phyloP scores from a whole-genome alignment of 2,329 filamentous ascomycete species.

The Achaetomium macrosporum region DNA sequence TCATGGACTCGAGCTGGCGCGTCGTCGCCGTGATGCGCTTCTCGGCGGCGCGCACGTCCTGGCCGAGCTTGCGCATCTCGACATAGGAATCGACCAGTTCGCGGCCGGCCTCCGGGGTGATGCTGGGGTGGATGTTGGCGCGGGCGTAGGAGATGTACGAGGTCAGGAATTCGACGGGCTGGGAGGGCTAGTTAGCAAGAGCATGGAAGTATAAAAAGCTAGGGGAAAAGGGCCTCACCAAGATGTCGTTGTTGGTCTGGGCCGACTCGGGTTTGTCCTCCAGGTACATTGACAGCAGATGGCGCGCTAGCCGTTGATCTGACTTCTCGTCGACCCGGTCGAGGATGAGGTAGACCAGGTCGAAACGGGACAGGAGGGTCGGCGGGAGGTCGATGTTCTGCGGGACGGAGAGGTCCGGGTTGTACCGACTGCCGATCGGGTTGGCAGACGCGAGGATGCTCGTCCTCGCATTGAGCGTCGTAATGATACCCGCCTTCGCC shows the following conservation, averaged over 20 bases:
- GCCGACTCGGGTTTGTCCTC: slow-evolving; percentile 91
- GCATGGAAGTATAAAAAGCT: slow-evolving; percentile 23
- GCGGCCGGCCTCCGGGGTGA: slow-evolving; percentile 73
- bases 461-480: slow-evolving; percentile 90
- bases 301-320: slow-evolving; percentile 83
- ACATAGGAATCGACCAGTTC: slow-evolving; percentile 86
- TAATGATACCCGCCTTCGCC: slow-evolving; percentile 90
- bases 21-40: slow-evolving; percentile 98
- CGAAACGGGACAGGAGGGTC: slow-evolving; percentile 90
- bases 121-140: slow-evolving; percentile 72
- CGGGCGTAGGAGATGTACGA: slow-evolving; percentile 96
- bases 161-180: slow-evolving; percentile 93
- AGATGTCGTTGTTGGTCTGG: slow-evolving; percentile 64
- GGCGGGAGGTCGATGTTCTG: slow-evolving; percentile 98
- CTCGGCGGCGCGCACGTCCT: slow-evolving; percentile 79
- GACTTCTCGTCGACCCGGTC: slow-evolving; percentile 87
- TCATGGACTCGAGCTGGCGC: slow-evolving; percentile 96
- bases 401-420: slow-evolving; percentile 88
- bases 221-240: slow-evolving; percentile 49
- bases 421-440: slow-evolving; percentile 96
- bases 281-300: slow-evolving; percentile 92
- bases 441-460: slow-evolving; percentile 96
- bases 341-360: slow-evolving; percentile 92
- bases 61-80: slow-evolving; percentile 88
- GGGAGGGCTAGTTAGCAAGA: neutral